phyloP scores from a whole-genome alignment of 2,329 filamentous ascomycete species.

The Cercospora sojina region DNA sequence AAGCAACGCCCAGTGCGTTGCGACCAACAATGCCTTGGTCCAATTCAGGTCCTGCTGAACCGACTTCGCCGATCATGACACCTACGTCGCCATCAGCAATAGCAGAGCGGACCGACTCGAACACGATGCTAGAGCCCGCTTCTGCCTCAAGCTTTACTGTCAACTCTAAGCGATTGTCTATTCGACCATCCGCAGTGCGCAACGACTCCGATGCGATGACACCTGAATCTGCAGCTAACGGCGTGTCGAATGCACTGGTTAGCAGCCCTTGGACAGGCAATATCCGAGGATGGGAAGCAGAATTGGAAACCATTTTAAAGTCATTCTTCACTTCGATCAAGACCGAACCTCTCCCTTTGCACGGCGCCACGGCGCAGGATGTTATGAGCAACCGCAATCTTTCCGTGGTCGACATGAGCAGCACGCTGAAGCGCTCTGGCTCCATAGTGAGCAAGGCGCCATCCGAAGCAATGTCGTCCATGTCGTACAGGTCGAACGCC shows the following conservation, averaged over 20 bases:
- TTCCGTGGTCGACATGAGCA: conserved; percentile 58
- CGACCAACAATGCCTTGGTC: conserved; percentile 36
- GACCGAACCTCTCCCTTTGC: conserved; percentile 79
- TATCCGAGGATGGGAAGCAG: conserved; percentile 78
- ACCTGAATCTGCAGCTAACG: conserved; percentile 42
- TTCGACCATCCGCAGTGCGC: conserved; percentile 41
- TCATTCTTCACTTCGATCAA: conserved; percentile 89
- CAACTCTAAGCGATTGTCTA: conserved; percentile 43
- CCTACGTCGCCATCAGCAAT: neutral
- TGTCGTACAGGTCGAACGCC: conserved; percentile 62
- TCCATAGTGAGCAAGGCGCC: conserved; percentile 91
- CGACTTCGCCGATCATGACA: conserved; percentile 13
- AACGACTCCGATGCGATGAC: conserved; percentile 37
- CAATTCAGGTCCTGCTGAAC: conserved; percentile 28
- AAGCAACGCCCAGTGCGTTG: conserved; percentile 22
- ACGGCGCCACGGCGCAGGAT: conserved; percentile 63
- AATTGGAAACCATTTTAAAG: conserved; percentile 87
- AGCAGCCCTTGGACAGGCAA: conserved; percentile 72
- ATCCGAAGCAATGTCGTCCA: conserved; percentile 69
- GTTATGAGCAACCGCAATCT: conserved; percentile 46
- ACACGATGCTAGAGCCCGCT: neutral
- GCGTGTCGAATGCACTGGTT: conserved; percentile 73
- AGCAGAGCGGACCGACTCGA: conserved; percentile 11
- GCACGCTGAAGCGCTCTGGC: conserved; percentile 70
- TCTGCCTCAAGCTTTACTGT: conserved; percentile 25